Percentiles rank a stretch among this genome's conserved stretches.
Evolutionary conservation across 169 alveolate species (phyloP).

Genomic region (Plasmodium knowlesi): DNA sequence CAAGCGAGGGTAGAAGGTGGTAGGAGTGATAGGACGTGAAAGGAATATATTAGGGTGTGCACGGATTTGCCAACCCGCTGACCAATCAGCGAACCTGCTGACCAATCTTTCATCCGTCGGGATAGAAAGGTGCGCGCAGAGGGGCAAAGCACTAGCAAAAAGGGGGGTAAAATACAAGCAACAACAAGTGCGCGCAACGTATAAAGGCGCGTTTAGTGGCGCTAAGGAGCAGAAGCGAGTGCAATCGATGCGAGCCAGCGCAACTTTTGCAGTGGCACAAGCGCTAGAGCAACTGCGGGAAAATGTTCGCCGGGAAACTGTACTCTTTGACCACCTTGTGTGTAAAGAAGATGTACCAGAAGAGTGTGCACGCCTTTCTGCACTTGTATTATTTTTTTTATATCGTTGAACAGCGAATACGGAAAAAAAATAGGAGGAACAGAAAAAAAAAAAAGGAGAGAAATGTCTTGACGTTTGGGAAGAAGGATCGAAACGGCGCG

Average conservation of each 20-base stretch:
- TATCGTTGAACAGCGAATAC: neutral
- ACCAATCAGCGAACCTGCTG: neutral
- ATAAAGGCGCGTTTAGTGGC: neutral
- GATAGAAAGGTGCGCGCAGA: neutral
- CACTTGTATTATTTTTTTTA: slow-evolving; percentile 10
- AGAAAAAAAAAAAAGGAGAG: slow-evolving; percentile 5
- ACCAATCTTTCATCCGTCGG: neutral
- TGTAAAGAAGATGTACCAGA: neutral
- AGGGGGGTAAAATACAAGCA: neutral
- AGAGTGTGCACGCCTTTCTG: neutral
- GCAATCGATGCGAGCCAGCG: neutral
- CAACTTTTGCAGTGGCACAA: neutral
- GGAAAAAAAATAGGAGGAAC: slow-evolving; percentile 1
- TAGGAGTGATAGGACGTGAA: neutral
- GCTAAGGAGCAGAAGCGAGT: neutral
- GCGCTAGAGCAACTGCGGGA: neutral
- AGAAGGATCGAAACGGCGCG: neutral
- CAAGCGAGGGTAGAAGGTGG: neutral
- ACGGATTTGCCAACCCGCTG: neutral
- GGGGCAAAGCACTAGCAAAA: neutral
- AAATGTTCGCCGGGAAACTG: neutral
- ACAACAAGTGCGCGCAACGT: neutral
- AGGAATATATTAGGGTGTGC: neutral
- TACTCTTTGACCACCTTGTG: neutral
- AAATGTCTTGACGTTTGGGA: slow-evolving; percentile 5